Percentiles rank a stretch among this genome's conserved stretches.
Evolutionary conservation across 345 rosid species (phyloP).

Genomic region (Alliaria petiolata): DNA sequence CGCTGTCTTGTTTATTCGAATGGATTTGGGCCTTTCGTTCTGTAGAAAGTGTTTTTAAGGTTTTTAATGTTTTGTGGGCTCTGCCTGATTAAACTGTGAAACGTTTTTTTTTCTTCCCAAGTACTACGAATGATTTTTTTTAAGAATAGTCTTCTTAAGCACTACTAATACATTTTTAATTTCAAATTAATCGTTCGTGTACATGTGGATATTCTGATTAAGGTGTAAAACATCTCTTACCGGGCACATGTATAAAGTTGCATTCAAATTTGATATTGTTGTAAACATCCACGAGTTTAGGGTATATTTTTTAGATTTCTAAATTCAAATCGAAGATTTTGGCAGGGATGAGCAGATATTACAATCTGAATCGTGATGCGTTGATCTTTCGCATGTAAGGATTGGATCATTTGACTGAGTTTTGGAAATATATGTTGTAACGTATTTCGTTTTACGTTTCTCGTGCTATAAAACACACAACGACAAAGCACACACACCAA

Average conservation of each 20-base stretch:
- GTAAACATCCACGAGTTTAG: background rate
- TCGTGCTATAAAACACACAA: background rate
- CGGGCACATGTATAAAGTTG: background rate
- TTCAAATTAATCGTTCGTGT: background rate
- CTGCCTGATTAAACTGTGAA: background rate
- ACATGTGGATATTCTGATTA: background rate
- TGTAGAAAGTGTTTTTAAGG: background rate
- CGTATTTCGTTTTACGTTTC: background rate
- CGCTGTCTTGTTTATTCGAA: background rate
- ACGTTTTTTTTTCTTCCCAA: background rate
- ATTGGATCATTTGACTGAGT: conserved; percentile 7
- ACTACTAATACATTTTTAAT: background rate
- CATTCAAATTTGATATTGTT: background rate
- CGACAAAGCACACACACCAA: conserved; percentile 6
- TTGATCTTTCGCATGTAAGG: background rate
- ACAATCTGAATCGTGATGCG: background rate
- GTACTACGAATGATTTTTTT: no score
- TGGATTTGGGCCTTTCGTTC: conserved; percentile 6
- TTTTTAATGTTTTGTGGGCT: background rate
- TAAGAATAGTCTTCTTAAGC: background rate
- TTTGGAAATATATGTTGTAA: background rate
- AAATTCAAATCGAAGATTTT: background rate
- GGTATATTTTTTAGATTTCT: background rate
- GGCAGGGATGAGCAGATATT: no score
- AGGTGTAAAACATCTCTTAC: background rate